Evolutionary conservation across 306 rosid genomes (phyloP), one percentile per base, ranked within the genome.

Genomic region (Cucurbita maxima): DNA sequence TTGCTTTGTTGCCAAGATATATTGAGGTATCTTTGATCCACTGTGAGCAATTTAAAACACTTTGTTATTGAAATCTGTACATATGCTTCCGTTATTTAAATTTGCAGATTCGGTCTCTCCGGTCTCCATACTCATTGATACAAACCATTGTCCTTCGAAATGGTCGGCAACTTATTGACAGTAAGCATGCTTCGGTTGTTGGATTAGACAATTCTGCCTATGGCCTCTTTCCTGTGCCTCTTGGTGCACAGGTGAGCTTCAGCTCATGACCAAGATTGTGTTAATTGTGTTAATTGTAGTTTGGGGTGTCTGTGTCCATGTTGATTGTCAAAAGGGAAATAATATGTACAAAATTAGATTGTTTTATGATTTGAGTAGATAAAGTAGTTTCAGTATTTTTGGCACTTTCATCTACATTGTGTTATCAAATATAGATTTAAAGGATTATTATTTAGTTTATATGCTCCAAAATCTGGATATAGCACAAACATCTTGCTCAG

Each of bases 191-290:
- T 9, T 80, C 83, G 43, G 60, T 86, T 77, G 90, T 91, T 86
- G 91, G 90, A 72, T 78, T 89, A 72, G 97, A 91, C 47, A 83
- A 84, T 78, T 90, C 96, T 81, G 88, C 90, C 63, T 87, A 82
- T 62, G 97, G 96, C 64, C 99, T 95, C 73, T 89, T 89, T 77
- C 97, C 99, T 18, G 96, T 91, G 82, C 96, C 99, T 81, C 86
- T 95, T 79, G 97, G 99, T 81, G 99, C 91, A 56, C 99, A 95
- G 99, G 99, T 95, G 81, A 76, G 58, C 58, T 45, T 37, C 48
- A 44, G 34, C 66, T 8, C 64, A 71, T 78, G 18, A 15, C 16
- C 38, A 15, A 52, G 18, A 63, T 22, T 6, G 61, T 64, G 67
- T 61, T 57, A 45, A 9, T 69, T 69, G 18, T 69, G 58, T 11